Base-by-base conservation (phyloP, 2,329 filamentous ascomycete species). In the Ophiostoma quercus region DNA sequence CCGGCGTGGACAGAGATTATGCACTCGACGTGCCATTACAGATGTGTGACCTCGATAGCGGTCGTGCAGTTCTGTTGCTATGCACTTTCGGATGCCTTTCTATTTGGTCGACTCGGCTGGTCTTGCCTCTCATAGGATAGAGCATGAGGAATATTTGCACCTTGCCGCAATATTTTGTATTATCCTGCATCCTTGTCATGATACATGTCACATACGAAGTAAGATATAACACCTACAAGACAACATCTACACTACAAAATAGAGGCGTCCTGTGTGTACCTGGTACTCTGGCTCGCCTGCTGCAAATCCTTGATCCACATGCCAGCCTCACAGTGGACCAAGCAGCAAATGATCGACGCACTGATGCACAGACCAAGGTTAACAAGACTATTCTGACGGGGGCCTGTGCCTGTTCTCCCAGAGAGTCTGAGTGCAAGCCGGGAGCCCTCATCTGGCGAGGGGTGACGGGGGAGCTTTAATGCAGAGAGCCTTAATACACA, bases 261-360 rank as follows among this genome's bases (percentile, higher is more conserved):
- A 34, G 34, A 57, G 22, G 9, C 51, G 11, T 8, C 2, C 43
- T 47, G 51, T 57, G n/a, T 25, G 22, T 57, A 57, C 51, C 51
- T 57, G 51, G 51, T 57, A 57, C 51, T 57, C 51, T 47, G 16
- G 43, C 43, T 47, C 43, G 19, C 19, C 16, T 25, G 51, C 60
- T 37, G 60, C 60, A 63, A 39, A 63, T 63, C 60, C 60, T 11
- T 57, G 60, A 63, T 63, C 60, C 60, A 63, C 60, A 63, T 63
- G 60, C 60, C 60, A n/a, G 60, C 60, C 60, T 63, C 51, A 57
- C 51, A 63, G 60, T 63, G 60, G 29, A n/a, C 60, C 60, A 39
- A 34, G 19, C 16, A 22, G 14, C 32, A 37, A 39, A 34, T 63
- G 60, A 63, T 63, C 60, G 32, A 63, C 60, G 32, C 57, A 34